Evolutionary conservation across 2,329 filamentous ascomycete species (phyloP).

Genomic region (Samsoniella hepiali): DNA sequence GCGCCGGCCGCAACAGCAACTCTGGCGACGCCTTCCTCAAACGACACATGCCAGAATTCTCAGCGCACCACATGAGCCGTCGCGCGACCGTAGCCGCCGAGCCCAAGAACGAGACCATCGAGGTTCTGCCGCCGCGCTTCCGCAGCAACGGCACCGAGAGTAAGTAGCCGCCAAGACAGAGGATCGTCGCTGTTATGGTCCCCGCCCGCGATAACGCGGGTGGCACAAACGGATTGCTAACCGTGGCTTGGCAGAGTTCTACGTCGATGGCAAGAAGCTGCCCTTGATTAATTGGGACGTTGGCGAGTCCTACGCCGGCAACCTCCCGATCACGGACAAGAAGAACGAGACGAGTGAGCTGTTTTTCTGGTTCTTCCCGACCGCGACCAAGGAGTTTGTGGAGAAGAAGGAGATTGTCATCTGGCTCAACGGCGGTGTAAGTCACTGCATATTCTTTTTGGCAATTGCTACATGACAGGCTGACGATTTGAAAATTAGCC

Average conservation of each 20-base stretch:
- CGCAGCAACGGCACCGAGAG: conserved; percentile 23
- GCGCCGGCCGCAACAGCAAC: background rate
- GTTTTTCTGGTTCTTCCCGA: conserved; percentile 55
- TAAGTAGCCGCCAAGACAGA: conserved; percentile 17
- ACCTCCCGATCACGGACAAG: conserved; percentile 50
- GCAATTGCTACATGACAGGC: background rate
- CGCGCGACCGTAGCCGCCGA: background rate
- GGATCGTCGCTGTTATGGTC: background rate
- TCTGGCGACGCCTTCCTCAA: background rate
- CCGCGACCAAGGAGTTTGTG: conserved; percentile 33
- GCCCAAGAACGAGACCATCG: background rate
- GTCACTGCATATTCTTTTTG: conserved; percentile 16
- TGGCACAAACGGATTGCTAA: background rate
- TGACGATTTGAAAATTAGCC: conserved; percentile 34
- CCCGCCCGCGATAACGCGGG: background rate
- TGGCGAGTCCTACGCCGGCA: conserved; percentile 56
- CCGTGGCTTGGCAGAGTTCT: conserved; percentile 42
- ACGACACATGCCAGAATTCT: background rate
- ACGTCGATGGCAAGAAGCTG: conserved; percentile 57
- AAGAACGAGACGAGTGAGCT: conserved; percentile 39
- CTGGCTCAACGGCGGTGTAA: conserved; percentile 43
- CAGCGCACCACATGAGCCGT: background rate
- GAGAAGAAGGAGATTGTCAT: conserved; percentile 47
- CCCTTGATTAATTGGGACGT: conserved; percentile 65
- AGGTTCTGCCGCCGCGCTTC: conserved; percentile 17